Base-by-base conservation (phyloP, 768 basidiomycete genomes). In the Hericium erinaceus region DNA sequence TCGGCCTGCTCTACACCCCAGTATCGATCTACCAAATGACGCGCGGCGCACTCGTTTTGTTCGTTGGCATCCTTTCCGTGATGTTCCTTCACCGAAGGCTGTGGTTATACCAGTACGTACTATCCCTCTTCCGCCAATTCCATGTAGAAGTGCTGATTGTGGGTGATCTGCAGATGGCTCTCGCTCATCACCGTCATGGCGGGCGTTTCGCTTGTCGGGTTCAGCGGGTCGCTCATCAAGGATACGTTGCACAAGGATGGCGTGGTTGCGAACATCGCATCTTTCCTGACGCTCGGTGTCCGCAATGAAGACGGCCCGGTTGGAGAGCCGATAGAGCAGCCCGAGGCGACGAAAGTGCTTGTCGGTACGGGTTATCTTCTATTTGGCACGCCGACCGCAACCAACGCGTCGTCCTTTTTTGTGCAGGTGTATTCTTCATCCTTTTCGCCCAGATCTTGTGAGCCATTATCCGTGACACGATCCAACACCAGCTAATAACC, bases 11-110 rank as follows among this genome's bases (percentile, higher is more conserved):
- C 39, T 92, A 95, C 71, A 95, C 94, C 1, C 95, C 95, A 28
- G 97, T 99, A 56, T 94, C 91, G 46, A 92, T 98, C 64, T 98
- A 92, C 76, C 95, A 97, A 72, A 95, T 97, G 94, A 92, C 86
- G 60, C 84, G 89, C 58, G 94, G 95, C 53, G 88, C 92, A 46
- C 83, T 97, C 57, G 92, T 97, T 51, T 80, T 95, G 55, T 98
- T 94, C 72, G 95, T 98, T 59, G 95, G 93, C 49, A 67, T 90
- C 56, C 81, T 98, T 64, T 90, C 87, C 53, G 94, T 98, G 66
- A 69, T 94, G 57, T 98, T 98, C 78, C 83, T 99, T 58, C 81
- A 79, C 52, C 84, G 95, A 62, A 81, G 79, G 60, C 82, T 95
- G 48, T 91, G 84, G 82, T 75, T 90, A 55, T 95, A 95, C 70